Base-by-base conservation (phyloP, 805 yeast genomes). In the Starmerella tilneyi region DNA sequence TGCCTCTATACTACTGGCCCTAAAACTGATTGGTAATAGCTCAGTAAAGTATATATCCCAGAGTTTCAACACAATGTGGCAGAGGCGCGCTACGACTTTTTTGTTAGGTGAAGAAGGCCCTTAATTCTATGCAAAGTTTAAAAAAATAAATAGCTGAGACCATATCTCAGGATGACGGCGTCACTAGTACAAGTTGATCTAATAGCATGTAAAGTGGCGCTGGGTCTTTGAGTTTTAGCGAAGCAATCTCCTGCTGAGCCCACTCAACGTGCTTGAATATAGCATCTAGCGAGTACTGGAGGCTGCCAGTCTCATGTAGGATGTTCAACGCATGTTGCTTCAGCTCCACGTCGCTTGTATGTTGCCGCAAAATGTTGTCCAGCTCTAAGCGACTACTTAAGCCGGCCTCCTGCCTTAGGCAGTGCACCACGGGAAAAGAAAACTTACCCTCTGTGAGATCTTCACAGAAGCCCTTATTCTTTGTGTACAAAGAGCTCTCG, bases 371-470 rank as follows among this genome's bases (percentile, higher is more conserved):
- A n/a, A 78, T 76, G 38, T 70, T 68, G 44, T 29, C 31, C n/a
- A 53, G 49, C 42, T 41, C 51, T 3, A 36, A n/a, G 22, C 40
- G 40, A 7, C 30, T 12, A 16, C 22, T 9, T 28, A n/a, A 9
- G n/a, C 28, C 38, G 2, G 17, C 15, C 11, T 33, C 39, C 41
- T 69, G 67, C 19, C 66, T 56, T 2, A 81, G 62, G 4, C 79
- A 71, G 60, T 84, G 92, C 15, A 88, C 72, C 2, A 88, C 76
- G 0, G 96, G 96, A 51, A 84, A 81, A 0, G 94, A 84, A 48
- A 81, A 75, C 62, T 86, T 88, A 0, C 96, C 96, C 60, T 88
- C 96, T 0, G 85, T 76, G 24, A 88, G 71, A 58, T 88, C 97
- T 56, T 88, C 96, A 43, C 84, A 76, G 51, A 73, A 73, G 2